Percentiles rank a stretch among this genome's conserved stretches.
phyloP scores from a whole-genome alignment of 345 rosid genomes.

The Abelmoschus esculentus region DNA sequence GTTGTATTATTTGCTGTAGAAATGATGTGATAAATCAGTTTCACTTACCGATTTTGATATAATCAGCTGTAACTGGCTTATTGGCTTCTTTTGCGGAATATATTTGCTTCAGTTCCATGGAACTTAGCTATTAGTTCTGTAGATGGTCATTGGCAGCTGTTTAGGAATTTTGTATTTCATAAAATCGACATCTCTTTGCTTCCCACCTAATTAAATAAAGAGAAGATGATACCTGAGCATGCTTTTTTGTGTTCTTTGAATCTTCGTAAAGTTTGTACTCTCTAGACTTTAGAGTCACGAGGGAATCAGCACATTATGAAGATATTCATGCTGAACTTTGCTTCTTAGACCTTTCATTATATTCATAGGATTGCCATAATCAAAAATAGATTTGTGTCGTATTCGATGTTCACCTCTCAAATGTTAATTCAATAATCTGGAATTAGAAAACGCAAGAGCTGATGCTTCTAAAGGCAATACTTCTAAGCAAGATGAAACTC shows the following conservation, averaged over 20 bases:
- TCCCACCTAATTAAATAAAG: background rate
- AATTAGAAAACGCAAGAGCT: slow-evolving; percentile 6
- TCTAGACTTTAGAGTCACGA: no score
- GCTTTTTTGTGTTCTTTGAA: background rate
- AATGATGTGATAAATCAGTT: background rate
- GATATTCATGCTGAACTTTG: no score
- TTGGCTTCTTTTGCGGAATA: no score
- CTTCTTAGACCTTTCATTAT: background rate
- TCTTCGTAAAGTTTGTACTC: no score
- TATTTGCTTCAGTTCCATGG: background rate
- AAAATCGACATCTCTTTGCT: background rate
- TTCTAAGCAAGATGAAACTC: background rate
- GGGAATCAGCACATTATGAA: no score
- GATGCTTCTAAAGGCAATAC: slow-evolving; percentile 21
- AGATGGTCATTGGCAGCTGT: background rate
- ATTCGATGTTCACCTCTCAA: background rate
- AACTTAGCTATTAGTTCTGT: background rate
- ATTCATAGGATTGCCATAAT: background rate
- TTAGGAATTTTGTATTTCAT: background rate
- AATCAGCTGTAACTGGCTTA: background rate
- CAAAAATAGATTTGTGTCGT: background rate
- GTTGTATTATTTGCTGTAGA: background rate
- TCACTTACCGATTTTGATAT: background rate
- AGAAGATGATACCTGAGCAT: background rate
- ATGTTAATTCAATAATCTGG: slow-evolving; percentile 6